Evolutionary conservation across 192 early-diverging fungal genomes (phyloP), one percentile per base, ranked within the genome.

Genomic region (Coemansia sp.): DNA sequence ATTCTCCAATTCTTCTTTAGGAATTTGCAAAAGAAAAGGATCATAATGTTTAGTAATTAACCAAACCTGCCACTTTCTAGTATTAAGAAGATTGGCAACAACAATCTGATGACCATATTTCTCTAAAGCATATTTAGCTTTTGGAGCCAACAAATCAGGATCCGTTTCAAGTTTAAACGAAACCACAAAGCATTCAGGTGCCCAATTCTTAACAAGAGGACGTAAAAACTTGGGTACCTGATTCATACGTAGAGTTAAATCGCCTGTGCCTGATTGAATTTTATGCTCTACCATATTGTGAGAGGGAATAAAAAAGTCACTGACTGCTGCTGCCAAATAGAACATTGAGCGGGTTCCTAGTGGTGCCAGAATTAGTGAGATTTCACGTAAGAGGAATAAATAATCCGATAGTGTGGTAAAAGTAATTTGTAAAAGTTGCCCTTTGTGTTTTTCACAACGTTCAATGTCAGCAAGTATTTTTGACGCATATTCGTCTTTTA

Each of bases 81-180:
- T 97, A 30, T 76, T 70, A 8, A 99, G 73, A 71, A 98, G 85
- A 63, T 99, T 99, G 54, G 90, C 96, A 81, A 99, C 93, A 26
- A 99, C 97, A 22, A 96, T 85, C 73, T 99, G 96, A 73, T 99
- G 97, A 18, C 93, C 92, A 73, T 99, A 99, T 31, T 88, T 82
- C 25, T 76, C 82, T 25, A 99, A 65, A 3, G 94, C 88, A 65
- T 87, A 74, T 16, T 84, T 80, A 0, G 95, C 86, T 78, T 99
- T 99, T 30, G 84, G 64, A 18, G 90, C 85, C 51, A 99, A 71
- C 28, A 99, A 68, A 10, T 76, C 61, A 1, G 85, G 84, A 60
- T 99, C 97, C 0, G 97, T 99, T 64, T 99, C 97, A 5, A 99
- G 71, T 85, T 85, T 99, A 81, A 99, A 99, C 19, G 97, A 99